Base-by-base conservation (phyloP, 129 eudicot genomes). In the Tagetes erecta region DNA sequence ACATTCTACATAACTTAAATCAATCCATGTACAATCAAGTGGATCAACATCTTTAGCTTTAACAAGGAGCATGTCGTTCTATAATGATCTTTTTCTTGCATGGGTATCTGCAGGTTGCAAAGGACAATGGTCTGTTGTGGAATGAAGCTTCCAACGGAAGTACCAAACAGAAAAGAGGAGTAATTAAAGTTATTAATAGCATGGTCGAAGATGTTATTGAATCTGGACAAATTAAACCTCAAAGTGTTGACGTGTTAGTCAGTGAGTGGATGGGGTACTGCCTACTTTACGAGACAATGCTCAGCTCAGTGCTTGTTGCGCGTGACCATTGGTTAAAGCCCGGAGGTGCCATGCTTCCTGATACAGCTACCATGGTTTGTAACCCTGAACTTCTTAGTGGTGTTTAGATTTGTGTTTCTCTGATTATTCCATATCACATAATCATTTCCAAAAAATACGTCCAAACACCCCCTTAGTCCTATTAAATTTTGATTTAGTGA, bases 231-330 rank as follows among this genome's bases (percentile, higher is more conserved):
- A 85, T 91, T 68, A 47, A 78, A 70, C 93, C 88, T 62, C 87
- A 88, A 6, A 88, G 93, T 70, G 73, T 91, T 14, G 99, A 94
- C 87, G 96, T 95, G 52, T 79, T 95, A 74, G 38, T 95, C 35
- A 95, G 97, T 68, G 97, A 95, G 62, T 95, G 97, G 99, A 95
- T 95, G 97, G 98, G 99, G 27, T 95, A 91, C 78, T 91, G 97
- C 73, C 81, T 95, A 55, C 99, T 95, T 30, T 95, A 95, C 34
- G 97, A 95, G 71, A 85, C 99, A 49, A 94, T 94, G 97, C 91
- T 95, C 68, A 82, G 79, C 79, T 95, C 96, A 10, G 99, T 95
- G 66, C 91, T 94, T 58, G 71, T 76, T 85, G 99, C 99, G 37
- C 83, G 99, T 13, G 99, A 94, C 79, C 73, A 81, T 79, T 94